Conservation (phyloP, 129 eudicot species). For the Arctium minus region DNA sequence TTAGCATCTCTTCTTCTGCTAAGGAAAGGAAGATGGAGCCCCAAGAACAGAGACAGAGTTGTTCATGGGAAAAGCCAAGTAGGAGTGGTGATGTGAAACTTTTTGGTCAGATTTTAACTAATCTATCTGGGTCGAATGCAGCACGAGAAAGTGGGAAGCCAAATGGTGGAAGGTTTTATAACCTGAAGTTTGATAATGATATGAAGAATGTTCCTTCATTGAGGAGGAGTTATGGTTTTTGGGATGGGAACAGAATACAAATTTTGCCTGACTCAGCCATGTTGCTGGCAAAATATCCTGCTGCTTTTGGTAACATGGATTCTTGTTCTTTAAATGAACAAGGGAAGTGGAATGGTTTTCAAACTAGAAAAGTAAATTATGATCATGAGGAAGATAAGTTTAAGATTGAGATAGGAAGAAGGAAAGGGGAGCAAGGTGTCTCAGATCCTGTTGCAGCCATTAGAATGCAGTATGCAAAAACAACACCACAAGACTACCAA, state of each 20-base stretch:
- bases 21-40: conserved; percentile 33
- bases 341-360: not conserved
- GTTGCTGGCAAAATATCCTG: conserved; percentile 69
- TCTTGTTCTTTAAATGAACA: conserved; percentile 23
- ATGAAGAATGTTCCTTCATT: conserved; percentile 38
- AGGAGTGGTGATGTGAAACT: conserved; percentile 71
- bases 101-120: conserved; percentile 74
- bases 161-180: conserved; percentile 27
- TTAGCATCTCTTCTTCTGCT: conserved; percentile 16
- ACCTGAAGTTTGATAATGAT: conserved; percentile 27
- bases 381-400: conserved; percentile 40
- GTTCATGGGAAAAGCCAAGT: conserved; percentile 42
- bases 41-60: conserved; percentile 37
- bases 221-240: conserved; percentile 44
- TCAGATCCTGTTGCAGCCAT: conserved; percentile 95
- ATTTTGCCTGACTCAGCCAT: conserved; percentile 69
- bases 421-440: conserved; percentile 33
- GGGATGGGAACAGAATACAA: conserved; percentile 68
- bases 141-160: conserved; percentile 18
- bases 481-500: conserved; percentile 22
- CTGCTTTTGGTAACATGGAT: conserved; percentile 56
- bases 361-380: conserved; percentile 40
- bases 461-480: conserved; percentile 66
- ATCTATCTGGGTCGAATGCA: conserved; percentile 22
- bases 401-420: conserved; percentile 39